These are phyloP conservation scores for Magnaporthiopsis rhizophila DNA, from an alignment of 2,329 filamentous ascomycete species.

Conservation along the genomic window DNA sequence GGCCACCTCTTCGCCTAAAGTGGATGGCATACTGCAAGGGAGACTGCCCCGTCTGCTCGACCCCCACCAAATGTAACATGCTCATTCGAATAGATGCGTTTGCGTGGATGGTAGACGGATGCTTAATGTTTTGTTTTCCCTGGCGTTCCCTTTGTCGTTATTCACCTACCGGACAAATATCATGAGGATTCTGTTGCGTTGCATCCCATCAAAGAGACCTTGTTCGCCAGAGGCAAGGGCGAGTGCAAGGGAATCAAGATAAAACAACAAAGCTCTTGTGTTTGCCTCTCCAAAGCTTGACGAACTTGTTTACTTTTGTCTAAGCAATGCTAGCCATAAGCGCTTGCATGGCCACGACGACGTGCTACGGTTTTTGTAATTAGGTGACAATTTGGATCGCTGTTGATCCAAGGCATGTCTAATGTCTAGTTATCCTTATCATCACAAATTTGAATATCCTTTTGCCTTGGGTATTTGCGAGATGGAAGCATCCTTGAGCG, in stretches of 20 bases:
- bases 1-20: conserved; percentile 33
- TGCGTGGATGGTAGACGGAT: neutral
- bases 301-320: neutral
- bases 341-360: neutral
- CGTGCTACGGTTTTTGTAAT: neutral
- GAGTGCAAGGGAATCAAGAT: neutral
- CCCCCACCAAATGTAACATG: neutral
- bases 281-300: neutral
- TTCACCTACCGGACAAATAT: neutral
- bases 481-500: too few relatives aligned
- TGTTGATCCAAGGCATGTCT: too few relatives aligned
- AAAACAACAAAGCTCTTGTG: neutral
- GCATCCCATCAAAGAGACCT: neutral
- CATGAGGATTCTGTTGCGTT: neutral
- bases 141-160: conserved; percentile 5
- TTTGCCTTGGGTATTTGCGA: too few relatives aligned
- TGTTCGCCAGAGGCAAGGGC: neutral
- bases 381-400: too few relatives aligned
- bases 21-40: neutral
- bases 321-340: neutral
- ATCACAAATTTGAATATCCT: too few relatives aligned
- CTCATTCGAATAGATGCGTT: neutral
- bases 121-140: neutral
- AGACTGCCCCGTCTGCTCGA: too few relatives aligned
- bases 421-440: too few relatives aligned